Evolutionary conservation across 176 grass and related monocot species (phyloP).

Genomic region (Avena eriantha): DNA sequence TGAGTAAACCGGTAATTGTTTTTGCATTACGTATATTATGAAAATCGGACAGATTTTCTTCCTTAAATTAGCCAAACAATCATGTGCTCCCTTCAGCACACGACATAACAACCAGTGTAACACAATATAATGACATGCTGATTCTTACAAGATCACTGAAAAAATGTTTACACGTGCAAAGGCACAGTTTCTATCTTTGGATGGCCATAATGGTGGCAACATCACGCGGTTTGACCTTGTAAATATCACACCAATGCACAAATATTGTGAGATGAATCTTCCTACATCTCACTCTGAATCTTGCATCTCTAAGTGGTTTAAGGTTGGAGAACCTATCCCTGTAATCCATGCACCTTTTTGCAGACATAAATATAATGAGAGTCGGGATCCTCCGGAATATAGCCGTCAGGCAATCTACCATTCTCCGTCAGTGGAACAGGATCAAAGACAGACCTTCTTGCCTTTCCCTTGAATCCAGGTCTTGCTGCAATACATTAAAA

Average conservation of each 20-base stretch:
- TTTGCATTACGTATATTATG: neutral
- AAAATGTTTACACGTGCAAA: slow-evolving; percentile 40
- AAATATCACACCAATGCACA: slow-evolving; percentile 39
- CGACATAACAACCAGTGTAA: slow-evolving; percentile 9
- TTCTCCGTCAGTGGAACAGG: slow-evolving; percentile 81
- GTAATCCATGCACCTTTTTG: slow-evolving; percentile 60
- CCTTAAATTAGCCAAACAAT: slow-evolving; percentile 33
- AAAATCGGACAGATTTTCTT: slow-evolving; percentile 34
- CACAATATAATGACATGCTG: slow-evolving; percentile 26
- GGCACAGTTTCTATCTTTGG: slow-evolving; percentile 31
- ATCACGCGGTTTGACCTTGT: slow-evolving; percentile 44
- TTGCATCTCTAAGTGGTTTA: slow-evolving; percentile 36
- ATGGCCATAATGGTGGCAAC: slow-evolving; percentile 61
- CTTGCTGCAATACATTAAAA: slow-evolving; percentile 76
- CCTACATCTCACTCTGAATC: slow-evolving; percentile 39
- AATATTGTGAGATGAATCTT: slow-evolving; percentile 38
- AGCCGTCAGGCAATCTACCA: slow-evolving; percentile 66
- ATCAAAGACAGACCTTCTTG: slow-evolving; percentile 70
- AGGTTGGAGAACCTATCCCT: slow-evolving; percentile 34
- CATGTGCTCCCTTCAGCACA: neutral
- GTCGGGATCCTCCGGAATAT: slow-evolving; percentile 90
- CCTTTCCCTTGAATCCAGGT: slow-evolving; percentile 64
- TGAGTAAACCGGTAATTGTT: neutral
- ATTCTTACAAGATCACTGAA: slow-evolving; percentile 44
- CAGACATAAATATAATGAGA: slow-evolving; percentile 96